Base-by-base conservation (phyloP, 106 monocot genomes). In the Agapanthus africanus region DNA sequence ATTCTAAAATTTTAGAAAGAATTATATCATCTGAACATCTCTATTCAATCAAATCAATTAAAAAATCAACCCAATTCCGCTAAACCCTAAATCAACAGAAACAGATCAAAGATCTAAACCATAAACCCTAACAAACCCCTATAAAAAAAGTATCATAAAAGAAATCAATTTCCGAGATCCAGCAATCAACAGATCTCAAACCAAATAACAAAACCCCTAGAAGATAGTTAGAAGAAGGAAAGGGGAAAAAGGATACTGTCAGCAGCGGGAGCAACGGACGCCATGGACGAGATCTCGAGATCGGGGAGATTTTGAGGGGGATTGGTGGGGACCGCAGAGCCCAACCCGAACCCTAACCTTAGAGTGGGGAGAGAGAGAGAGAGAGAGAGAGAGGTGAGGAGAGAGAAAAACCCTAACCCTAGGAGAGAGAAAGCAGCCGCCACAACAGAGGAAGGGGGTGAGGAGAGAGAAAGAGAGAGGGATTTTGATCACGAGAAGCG, bases 231-330 rank as follows among this genome's bases (percentile, higher is more conserved):
- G 8, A 25, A 25, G 1, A 57, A 22, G 26, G 25, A 26, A 34
- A 1, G 37, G 16, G 18, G 46, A 51, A 19, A 64, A 76, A 83
- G 71, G 74, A 79, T 88, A 88, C 88, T 71, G 33, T 88, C 88
- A 57, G 78, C 81, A 10, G 81, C 65, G 15, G 79, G 68, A 37
- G 84, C 56, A 44, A 79, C 88, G 33, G 84, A 40, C 44, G 88
- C 84, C 88, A 88, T 88, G 79, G 46, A 60, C 36, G 9, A 7
- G 63, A 28, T 26, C 25, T 38, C 56, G 4, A 57, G 25, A n/a
- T n/a, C 22, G 25, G 56, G 56, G 25, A 57, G 26, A 22, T 26
- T n/a, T 57, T 41, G 40, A 41, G 6, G 40, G 13, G 6, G 40
- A 41, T 41, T 6, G 40, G 8, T 41, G 6, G 8, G 13, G 40